Conservation (phyloP, 257 asterid species). For the Craterostigma plantagineum region DNA sequence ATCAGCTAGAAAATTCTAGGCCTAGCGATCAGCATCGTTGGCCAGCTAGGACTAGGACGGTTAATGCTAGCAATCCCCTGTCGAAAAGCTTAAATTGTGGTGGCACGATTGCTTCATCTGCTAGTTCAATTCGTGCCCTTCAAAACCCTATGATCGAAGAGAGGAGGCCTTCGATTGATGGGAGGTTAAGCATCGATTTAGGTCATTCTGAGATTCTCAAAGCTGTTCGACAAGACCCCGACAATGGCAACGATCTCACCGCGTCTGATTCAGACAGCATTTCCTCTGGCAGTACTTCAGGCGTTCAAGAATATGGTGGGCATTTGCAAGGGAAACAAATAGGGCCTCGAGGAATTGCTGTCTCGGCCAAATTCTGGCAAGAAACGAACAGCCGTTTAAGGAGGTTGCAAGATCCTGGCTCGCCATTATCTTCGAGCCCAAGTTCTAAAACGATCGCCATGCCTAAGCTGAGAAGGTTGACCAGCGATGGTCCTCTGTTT, state of each 20-base stretch:
- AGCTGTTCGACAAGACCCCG: conserved; percentile 16
- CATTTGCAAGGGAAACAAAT: too few relatives aligned
- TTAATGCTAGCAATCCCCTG: conserved; percentile 17
- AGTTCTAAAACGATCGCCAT: conserved; percentile 39
- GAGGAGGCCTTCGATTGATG: conserved; percentile 52
- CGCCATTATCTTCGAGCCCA: conserved; percentile 51
- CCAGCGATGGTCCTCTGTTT: conserved; percentile 31
- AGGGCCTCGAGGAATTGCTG: conserved; percentile 49
- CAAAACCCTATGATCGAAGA: conserved; percentile 58
- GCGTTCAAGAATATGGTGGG: too few relatives aligned
- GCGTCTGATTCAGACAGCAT: conserved; percentile 88
- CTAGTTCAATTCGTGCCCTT: conserved; percentile 22
- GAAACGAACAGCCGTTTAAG: conserved; percentile 77
- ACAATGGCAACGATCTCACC: conserved; percentile 40
- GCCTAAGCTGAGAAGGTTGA: conserved; percentile 41
- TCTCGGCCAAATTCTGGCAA: conserved; percentile 88
- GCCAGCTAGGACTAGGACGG: conserved; percentile 55
- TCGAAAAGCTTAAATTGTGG: conserved; percentile 55
- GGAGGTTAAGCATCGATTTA: conserved; percentile 52
- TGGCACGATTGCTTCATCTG: conserved; percentile 20
- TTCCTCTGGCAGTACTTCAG: conserved; percentile 85
- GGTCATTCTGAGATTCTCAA: conserved; percentile 36
- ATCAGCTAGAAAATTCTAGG: conserved; percentile 53
- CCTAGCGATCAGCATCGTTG: conserved; percentile 68
- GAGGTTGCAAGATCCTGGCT: conserved; percentile 87